Evolutionary conservation across 1,284 basidiomycete species (phyloP).

Genomic region (Leccinum pachyderme): DNA sequence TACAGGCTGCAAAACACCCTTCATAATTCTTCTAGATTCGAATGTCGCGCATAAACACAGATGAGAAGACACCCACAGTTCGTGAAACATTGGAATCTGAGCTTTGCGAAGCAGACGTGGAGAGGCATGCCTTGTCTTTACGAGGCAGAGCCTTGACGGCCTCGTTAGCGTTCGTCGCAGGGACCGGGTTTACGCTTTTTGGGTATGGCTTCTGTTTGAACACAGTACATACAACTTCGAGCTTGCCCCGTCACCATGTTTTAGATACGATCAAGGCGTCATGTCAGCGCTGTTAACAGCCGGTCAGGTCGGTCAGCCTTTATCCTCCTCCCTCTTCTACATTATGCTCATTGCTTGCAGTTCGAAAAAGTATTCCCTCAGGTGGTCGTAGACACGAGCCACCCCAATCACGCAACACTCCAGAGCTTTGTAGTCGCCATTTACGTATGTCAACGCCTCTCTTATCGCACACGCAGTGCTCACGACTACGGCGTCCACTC

Average conservation of each 20-base stretch:
- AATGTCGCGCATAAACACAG: neutral
- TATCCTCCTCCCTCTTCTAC: neutral
- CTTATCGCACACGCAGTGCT: neutral
- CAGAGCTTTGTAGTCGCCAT: constrained; percentile 34
- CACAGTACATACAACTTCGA: neutral
- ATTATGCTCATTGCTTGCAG: constrained; percentile 6
- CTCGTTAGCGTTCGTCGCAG: constrained; percentile 30
- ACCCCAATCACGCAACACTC: constrained; percentile 32
- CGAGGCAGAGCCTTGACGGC: constrained; percentile 25
- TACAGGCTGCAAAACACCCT: neutral
- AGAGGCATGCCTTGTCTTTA: constrained; percentile 20
- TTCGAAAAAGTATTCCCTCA: constrained; percentile 32
- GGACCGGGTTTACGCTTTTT: constrained; percentile 32
- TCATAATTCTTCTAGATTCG: neutral
- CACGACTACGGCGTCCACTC: neutral
- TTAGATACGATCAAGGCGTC: constrained; percentile 34
- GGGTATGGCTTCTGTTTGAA: constrained; percentile 22
- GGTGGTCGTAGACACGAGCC: constrained; percentile 27
- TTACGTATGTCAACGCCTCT: constrained; percentile 19
- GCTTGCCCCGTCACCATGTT: constrained; percentile 1
- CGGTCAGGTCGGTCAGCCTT: constrained; percentile 20
- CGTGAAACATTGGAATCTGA: neutral
- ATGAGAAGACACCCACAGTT: constrained; percentile 10
- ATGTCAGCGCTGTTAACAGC: constrained; percentile 35
- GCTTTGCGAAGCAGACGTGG: constrained; percentile 21